phyloP scores from a whole-genome alignment of 2,329 filamentous ascomycete genomes.

The Penicillium sp. region DNA sequence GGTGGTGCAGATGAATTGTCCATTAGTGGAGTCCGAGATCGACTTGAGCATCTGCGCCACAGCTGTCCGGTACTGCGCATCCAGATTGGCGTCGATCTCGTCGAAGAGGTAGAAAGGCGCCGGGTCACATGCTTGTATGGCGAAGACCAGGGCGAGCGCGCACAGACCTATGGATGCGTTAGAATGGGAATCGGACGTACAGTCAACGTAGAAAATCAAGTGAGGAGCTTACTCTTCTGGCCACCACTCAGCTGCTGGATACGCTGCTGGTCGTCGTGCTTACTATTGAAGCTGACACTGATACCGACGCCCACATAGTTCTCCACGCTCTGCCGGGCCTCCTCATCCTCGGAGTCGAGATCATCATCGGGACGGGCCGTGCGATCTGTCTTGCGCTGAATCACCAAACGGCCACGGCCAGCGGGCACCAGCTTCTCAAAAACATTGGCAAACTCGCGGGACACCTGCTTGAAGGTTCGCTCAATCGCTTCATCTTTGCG shows the following conservation, averaged over 20 bases:
- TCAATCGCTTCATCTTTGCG: conserved; percentile 98
- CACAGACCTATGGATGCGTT: conserved; percentile 68
- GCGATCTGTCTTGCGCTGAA: conserved; percentile 84
- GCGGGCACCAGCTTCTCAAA: conserved; percentile 95
- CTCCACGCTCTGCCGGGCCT: conserved; percentile 70
- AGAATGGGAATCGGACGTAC: conserved; percentile 14
- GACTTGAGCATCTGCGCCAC: conserved; percentile 86
- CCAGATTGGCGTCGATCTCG: conserved; percentile 97
- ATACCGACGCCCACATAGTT: conserved; percentile 97
- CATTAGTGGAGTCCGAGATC: conserved; percentile 63
- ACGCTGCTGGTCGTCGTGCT: conserved; percentile 95
- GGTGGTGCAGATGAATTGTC: conserved; percentile 97
- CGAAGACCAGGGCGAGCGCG: conserved; percentile 95
- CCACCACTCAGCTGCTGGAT: conserved; percentile 97
- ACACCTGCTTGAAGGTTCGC: conserved; percentile 97
- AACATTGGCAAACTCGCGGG: conserved; percentile 85
- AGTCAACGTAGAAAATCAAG: neutral
- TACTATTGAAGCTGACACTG: conserved; percentile 97
- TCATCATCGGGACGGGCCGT: conserved; percentile 67
- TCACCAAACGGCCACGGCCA: conserved; percentile 86
- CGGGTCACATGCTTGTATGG: conserved; percentile 96
- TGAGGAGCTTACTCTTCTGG: conserved; percentile 80
- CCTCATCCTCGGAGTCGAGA: conserved; percentile 66
- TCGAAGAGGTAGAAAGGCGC: conserved; percentile 99
- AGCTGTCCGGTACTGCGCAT: conserved; percentile 95